Base-by-base conservation (phyloP, 2,329 filamentous ascomycete species). In the Verticillium nubilum region DNA sequence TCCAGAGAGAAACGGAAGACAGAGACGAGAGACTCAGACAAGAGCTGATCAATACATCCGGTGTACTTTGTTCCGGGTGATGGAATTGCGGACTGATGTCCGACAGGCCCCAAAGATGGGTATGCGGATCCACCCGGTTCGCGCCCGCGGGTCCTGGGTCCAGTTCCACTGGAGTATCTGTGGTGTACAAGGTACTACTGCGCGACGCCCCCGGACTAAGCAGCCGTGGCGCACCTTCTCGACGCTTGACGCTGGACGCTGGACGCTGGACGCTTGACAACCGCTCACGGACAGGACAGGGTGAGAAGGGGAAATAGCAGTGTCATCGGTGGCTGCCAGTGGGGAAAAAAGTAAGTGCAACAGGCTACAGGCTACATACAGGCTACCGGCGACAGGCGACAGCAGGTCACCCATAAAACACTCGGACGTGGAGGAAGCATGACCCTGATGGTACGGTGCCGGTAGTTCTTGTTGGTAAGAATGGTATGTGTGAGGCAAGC, bases 241-340 rank as follows among this genome's bases (percentile, higher is more conserved):
- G 61, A 62, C 59, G 57, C 61, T 62, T 61, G 54, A 61, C 61
- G 57, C 61, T 59, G 58, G 59, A 55, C 47, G 54, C 52, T 54
- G 25, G 23, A 25, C 10, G 47, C 47, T 23, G 47, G 27, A 54
- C 27, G 25, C 23, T 54, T 54, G 29, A 54, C 52, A 54, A n/a
- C n/a, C n/a, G n/a, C n/a, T 37, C 15, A 37, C 35, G 35, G 35
- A 37, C 35, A 4, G 9, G 42, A 19, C 42, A 47, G 42, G 42
- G 3, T 12, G n/a, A 19, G 9, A 19, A 47, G 37, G 42, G 42
- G 42, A 47, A 47, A 23, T 25, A 47, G 42, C 42, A 47, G 42
- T 47, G 42, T 47, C 42, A 47, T 47, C 42, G n/a, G 42, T 47
- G 42, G 42, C 42, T 47, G 42, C 42, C 42, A 23, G 42, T 25